These are phyloP conservation scores for Talaromyces verruculosus DNA, from an alignment of 2,329 filamentous ascomycete species.

Conservation along the genomic window DNA sequence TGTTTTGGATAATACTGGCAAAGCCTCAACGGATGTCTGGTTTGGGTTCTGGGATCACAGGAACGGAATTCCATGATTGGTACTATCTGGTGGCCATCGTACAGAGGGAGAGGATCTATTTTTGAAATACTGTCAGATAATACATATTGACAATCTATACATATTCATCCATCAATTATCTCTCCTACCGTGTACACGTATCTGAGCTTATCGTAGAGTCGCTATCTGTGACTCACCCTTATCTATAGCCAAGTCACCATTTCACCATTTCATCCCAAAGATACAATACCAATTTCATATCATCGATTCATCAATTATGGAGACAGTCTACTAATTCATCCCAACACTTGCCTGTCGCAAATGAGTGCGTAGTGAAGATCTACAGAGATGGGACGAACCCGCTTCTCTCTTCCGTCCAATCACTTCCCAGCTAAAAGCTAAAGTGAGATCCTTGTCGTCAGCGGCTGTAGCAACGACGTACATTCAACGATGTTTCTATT, in stretches of 20 bases:
- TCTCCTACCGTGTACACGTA: background rate
- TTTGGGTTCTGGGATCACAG: background rate
- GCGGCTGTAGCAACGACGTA: constrained; percentile 3
- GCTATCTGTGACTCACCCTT: background rate
- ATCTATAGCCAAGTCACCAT: background rate
- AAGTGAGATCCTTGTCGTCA: constrained; percentile 12
- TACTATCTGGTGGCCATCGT: background rate
- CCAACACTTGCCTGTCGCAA: background rate
- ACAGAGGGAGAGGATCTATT: background rate
- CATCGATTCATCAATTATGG: background rate
- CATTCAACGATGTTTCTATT: background rate
- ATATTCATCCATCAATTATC: background rate
- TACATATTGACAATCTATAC: constrained; percentile 1
- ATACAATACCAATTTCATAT: background rate
- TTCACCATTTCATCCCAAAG: background rate
- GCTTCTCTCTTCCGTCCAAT: constrained; percentile 16
- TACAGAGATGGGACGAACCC: constrained; percentile 9
- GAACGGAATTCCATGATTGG: background rate
- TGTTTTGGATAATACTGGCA: background rate
- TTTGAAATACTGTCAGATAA: background rate
- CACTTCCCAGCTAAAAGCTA: background rate
- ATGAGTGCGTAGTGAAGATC: background rate
- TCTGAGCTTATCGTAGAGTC: background rate
- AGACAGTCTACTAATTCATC: background rate
- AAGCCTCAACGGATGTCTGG: background rate